A percentile compares a stretch with the other conserved stretches of the same genome.
These are phyloP conservation scores for Carex myosuroides DNA, from an alignment of 176 grass and related monocot species.

Conservation along the genomic window DNA sequence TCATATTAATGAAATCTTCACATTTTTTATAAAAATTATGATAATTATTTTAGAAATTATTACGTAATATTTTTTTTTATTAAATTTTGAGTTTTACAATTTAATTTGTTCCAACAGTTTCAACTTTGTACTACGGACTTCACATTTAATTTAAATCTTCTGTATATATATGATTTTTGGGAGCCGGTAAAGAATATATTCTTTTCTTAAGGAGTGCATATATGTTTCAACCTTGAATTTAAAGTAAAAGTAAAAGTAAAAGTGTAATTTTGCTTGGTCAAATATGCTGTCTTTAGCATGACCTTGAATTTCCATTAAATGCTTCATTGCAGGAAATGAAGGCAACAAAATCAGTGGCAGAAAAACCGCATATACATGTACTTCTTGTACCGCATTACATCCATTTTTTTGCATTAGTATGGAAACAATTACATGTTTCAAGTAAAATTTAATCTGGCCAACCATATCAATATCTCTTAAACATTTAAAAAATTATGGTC, in stretches of 20 bases:
- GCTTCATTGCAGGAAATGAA: not conserved
- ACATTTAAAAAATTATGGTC: too few species aligned
- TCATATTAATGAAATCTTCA: too few species aligned
- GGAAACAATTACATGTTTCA: not conserved
- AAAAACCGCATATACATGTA: not conserved
- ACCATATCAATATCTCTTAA: not conserved
- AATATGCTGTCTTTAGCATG: not conserved
- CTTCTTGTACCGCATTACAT: not conserved
- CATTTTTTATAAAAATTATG: too few species aligned
- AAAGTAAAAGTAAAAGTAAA: constrained; percentile 8
- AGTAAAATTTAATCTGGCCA: not conserved
- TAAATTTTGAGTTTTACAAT: too few species aligned
- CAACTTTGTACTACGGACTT: not conserved
- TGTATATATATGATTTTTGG: not conserved
- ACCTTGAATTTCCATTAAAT: not conserved
- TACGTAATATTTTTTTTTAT: too few species aligned
- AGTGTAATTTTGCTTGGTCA: not conserved
- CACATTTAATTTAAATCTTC: not conserved
- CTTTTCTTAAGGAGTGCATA: not conserved
- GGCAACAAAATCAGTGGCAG: not conserved
- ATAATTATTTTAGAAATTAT: too few species aligned
- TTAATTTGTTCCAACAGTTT: not conserved
- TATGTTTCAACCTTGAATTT: not conserved
- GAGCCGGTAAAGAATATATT: constrained; percentile 9
- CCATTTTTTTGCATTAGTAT: not conserved